Percentiles rank a stretch among this genome's conserved stretches.
Conservation (phyloP, 768 basidiomycete genomes). For the Strobilomyces dryophilus region DNA sequence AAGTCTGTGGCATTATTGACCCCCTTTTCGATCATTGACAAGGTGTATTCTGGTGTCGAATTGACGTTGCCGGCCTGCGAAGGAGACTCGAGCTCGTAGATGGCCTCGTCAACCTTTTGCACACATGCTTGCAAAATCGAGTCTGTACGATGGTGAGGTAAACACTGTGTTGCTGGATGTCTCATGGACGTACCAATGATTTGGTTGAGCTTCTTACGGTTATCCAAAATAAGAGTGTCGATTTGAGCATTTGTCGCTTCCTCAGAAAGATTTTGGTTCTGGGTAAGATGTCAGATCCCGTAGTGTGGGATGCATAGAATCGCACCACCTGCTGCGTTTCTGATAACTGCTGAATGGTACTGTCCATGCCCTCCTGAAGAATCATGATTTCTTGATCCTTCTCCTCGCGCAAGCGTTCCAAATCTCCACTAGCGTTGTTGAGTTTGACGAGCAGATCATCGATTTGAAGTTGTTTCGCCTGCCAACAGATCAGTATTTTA, state of each 20-base stretch:
- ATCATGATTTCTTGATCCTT: conserved; percentile 97
- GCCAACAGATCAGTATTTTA: conserved; percentile 15
- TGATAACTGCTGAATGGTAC: conserved; percentile 80
- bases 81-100: conserved; percentile 97
- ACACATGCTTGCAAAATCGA: conserved; percentile 96
- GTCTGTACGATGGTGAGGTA: conserved; percentile 46
- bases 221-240: conserved; percentile 93
- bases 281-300: conserved; percentile 5
- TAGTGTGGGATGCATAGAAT: neutral
- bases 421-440: conserved; percentile 65
- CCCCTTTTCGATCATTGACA: conserved; percentile 98
- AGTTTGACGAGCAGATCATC: conserved; percentile 86
- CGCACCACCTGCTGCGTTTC: conserved; percentile 78
- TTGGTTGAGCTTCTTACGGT: conserved; percentile 95
- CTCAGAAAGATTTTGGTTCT: conserved; percentile 83
- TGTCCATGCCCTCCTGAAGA: conserved; percentile 93
- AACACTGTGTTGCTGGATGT: conserved; percentile 4
- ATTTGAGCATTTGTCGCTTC: conserved; percentile 96
- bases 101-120: conserved; percentile 93
- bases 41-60: conserved; percentile 97
- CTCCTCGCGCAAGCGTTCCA: conserved; percentile 85
- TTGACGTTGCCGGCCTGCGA: conserved; percentile 92
- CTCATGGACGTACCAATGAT: conserved; percentile 69
- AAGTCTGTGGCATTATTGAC: conserved; percentile 94
- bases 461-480: conserved; percentile 96